These are phyloP conservation scores for Casaregolazyma suthepensis DNA, from an alignment of 1,139 yeast genomes.

Conservation along the genomic window DNA sequence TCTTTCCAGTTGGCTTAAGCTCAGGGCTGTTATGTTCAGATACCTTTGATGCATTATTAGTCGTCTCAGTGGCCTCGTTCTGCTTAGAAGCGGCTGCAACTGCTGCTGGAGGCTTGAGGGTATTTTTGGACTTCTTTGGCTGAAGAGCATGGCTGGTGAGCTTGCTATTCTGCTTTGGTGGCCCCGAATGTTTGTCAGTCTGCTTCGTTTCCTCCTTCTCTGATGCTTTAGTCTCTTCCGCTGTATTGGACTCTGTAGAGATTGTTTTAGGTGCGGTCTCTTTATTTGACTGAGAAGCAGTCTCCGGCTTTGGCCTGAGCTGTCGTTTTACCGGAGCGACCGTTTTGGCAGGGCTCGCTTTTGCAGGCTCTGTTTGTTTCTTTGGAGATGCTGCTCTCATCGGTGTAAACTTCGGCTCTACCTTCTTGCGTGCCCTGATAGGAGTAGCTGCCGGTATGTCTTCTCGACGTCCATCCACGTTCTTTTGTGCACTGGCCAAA, in stretches of 20 bases:
- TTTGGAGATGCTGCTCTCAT: neutral
- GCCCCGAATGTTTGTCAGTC: neutral
- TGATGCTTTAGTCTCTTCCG: neutral
- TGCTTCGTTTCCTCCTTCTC: neutral
- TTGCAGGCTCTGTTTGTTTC: neutral
- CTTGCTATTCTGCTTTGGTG: neutral
- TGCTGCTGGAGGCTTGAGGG: neutral
- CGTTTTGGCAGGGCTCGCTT: neutral
- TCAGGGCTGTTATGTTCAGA: constrained; percentile 3
- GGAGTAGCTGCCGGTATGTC: constrained; percentile 5
- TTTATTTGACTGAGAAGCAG: neutral
- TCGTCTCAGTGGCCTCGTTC: neutral
- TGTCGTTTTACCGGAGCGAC: neutral
- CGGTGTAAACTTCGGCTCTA: neutral
- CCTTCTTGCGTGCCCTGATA: neutral
- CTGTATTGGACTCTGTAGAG: neutral
- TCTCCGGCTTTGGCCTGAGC: neutral
- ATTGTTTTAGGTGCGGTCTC: neutral
- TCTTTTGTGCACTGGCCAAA: constrained; percentile 29
- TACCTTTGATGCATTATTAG: neutral
- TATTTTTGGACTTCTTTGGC: constrained; percentile 5
- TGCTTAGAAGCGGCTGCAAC: neutral
- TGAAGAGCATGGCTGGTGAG: constrained; percentile 7
- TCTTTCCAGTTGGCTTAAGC: neutral
- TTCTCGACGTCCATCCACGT: neutral